A percentile compares a stretch with the other conserved stretches of the same genome.
Conservation (phyloP, 225 moss, liverwort and hornwort species). For the Pleurozium schreberi region DNA sequence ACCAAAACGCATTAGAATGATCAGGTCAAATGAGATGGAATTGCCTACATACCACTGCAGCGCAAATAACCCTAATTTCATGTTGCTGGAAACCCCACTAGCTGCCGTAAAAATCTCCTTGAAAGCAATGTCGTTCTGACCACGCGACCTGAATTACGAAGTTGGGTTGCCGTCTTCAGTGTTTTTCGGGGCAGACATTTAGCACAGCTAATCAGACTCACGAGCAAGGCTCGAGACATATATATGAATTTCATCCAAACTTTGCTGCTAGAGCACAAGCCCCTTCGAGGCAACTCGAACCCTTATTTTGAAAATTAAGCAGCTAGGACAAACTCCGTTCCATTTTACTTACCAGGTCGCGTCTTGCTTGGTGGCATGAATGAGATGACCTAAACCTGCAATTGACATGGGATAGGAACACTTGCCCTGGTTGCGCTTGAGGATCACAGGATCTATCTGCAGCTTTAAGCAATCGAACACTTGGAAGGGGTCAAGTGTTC, state of each 20-base stretch:
- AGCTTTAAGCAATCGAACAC: background rate
- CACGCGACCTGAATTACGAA: background rate
- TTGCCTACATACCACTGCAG: background rate
- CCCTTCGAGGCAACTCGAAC: background rate
- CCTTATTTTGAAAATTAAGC: background rate
- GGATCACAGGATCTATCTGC: background rate
- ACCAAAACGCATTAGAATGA: background rate
- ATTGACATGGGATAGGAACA: background rate
- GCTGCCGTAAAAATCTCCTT: background rate
- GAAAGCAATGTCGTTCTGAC: background rate
- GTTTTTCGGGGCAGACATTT: background rate
- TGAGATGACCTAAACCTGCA: background rate
- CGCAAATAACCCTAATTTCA: background rate
- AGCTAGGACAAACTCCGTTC: background rate
- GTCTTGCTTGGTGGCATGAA: background rate
- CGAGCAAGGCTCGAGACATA: background rate
- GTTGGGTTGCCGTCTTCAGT: background rate
- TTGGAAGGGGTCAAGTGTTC: background rate
- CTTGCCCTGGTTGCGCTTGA: background rate
- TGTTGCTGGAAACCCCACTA: background rate
- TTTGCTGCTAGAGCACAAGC: background rate
- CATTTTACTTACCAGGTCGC: background rate
- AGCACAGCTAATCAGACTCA: background rate
- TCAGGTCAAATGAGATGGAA: background rate
- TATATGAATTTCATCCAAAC: background rate